Conservation (phyloP, 2,329 filamentous ascomycete genomes). For the Pestalotiopsis sp. region DNA sequence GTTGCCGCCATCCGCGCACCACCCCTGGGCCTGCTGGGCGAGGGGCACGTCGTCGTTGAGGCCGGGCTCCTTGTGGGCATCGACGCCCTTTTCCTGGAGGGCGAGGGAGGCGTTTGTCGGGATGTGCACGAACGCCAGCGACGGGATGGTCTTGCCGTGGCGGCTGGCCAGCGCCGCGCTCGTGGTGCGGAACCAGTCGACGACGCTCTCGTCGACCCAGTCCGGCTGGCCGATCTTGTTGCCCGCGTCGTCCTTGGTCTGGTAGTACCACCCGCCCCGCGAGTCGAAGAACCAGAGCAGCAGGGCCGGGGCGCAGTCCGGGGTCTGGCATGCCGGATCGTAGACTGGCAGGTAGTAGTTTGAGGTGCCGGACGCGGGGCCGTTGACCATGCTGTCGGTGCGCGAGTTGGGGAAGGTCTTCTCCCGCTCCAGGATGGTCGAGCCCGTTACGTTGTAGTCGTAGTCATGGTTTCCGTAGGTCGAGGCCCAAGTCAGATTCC, state of each 20-base stretch:
- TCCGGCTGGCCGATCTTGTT: conserved; percentile 37
- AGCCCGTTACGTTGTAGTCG: conserved; percentile 57
- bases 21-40: conserved; percentile 45
- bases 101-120: conserved; percentile 45
- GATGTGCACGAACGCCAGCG: conserved; percentile 52
- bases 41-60: conserved; percentile 47
- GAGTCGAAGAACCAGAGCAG: conserved; percentile 76
- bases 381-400: conserved; percentile 42
- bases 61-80: conserved; percentile 42
- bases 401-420: conserved; percentile 38
- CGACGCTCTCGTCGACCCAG: conserved; percentile 49
- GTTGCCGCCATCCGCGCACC: conserved; percentile 42
- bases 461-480: conserved; percentile 75
- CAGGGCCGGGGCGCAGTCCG: conserved; percentile 39
- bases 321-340: conserved; percentile 32
- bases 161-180: conserved; percentile 31
- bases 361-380: conserved; percentile 39
- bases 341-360: conserved; percentile 53
- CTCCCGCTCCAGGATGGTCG: conserved; percentile 45
- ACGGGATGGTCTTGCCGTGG: conserved; percentile 41
- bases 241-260: conserved; percentile 33
- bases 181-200: conserved; percentile 45
- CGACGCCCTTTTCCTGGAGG: conserved; percentile 39
- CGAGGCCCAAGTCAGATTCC: conserved; percentile 63
- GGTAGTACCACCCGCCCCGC: conserved; percentile 58